phyloP scores from a whole-genome alignment of 768 basidiomycete species.

The Gautieria morchelliformis region DNA sequence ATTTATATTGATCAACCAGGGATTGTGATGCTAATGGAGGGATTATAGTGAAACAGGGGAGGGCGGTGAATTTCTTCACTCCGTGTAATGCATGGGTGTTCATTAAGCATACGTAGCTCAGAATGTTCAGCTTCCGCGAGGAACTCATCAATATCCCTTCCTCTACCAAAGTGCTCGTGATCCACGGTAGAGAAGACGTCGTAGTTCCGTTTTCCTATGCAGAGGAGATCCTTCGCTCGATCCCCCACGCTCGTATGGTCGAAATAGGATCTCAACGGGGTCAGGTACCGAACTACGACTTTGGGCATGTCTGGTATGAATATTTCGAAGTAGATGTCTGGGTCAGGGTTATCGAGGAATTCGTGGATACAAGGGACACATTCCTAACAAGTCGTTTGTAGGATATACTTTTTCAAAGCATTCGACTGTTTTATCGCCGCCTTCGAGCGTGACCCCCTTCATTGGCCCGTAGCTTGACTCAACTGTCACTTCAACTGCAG shows the following conservation, averaged over 20 bases:
- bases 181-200: conserved; percentile 32
- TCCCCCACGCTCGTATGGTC: conserved; percentile 29
- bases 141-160: conserved; percentile 24
- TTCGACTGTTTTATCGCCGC: no score
- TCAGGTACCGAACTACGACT: conserved; percentile 27
- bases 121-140: conserved; percentile 21
- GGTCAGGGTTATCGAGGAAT: conserved; percentile 29
- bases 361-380: conserved; percentile 14
- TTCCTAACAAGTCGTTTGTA: no score
- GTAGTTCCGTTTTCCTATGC: conserved; percentile 30
- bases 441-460: no score
- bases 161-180: conserved; percentile 27
- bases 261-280: conserved; percentile 24
- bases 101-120: background rate
- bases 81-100: background rate
- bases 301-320: conserved; percentile 39
- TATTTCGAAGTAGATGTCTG: conserved; percentile 35
- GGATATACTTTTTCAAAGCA: no score
- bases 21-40: background rate
- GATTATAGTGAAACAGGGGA: conserved; percentile 1
- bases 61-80: background rate
- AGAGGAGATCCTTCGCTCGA: conserved; percentile 24
- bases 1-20: background rate
- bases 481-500: no score
- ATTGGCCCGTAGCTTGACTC: no score